phyloP scores from a whole-genome alignment of 352 stramenopile genomes.

The Phytophthora nicotianae region DNA sequence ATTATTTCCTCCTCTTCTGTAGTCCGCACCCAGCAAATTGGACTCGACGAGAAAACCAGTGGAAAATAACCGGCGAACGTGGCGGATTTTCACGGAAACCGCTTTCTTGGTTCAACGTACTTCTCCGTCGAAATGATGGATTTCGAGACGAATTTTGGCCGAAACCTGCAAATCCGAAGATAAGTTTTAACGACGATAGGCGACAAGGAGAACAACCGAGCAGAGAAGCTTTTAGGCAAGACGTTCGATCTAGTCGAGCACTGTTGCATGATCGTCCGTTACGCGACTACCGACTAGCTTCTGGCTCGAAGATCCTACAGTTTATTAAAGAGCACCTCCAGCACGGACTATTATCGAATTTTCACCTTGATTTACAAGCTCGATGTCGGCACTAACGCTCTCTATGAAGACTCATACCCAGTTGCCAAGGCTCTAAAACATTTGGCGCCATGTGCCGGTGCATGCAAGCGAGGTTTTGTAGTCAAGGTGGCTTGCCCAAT shows the following conservation, averaged over 20 bases:
- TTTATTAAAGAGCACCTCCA: not conserved
- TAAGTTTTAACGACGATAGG: constrained; percentile 13
- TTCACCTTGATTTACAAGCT: not conserved
- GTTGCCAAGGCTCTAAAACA: not conserved
- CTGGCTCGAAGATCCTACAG: constrained; percentile 16
- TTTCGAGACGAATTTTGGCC: not conserved
- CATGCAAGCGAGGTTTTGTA: constrained; percentile 23
- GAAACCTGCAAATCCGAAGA: constrained; percentile 13
- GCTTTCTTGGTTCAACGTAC: constrained; percentile 15
- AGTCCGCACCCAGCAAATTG: constrained; percentile 3
- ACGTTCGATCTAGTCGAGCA: constrained; percentile 7
- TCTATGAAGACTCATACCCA: constrained; percentile 8
- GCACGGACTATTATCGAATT: too few relatives aligned
- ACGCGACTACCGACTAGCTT: not conserved
- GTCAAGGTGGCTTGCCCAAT: constrained; percentile 23
- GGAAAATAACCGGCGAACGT: constrained; percentile 29
- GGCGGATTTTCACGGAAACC: constrained; percentile 27
- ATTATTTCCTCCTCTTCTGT: not conserved
- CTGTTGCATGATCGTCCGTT: constrained; percentile 11
- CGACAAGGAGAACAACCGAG: constrained; percentile 5
- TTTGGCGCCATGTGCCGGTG: constrained; percentile 9
- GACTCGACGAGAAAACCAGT: constrained; percentile 8
- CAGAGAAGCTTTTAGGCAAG: not conserved
- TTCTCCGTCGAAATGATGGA: not conserved
- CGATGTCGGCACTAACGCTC: constrained; percentile 1